Conservation (phyloP, 2,329 filamentous ascomycete genomes). For the Stagonosporopsis tanaceti region DNA sequence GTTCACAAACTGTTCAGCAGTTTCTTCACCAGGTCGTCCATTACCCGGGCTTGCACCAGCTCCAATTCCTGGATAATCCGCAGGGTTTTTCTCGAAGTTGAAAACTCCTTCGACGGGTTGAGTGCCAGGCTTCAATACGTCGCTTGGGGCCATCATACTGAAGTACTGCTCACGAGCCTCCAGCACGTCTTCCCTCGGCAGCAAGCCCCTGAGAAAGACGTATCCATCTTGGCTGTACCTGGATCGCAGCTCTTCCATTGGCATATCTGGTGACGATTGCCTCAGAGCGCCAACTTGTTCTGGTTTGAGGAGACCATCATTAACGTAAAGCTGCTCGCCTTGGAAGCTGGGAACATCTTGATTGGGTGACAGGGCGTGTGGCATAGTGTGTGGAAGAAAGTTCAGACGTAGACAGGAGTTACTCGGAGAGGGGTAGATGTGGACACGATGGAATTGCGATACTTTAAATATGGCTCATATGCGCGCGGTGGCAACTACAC, state of each 20-base stretch:
- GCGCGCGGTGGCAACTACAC: neutral
- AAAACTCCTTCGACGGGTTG: conserved; percentile 64
- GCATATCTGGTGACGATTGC: conserved; percentile 54
- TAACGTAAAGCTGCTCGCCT: conserved; percentile 51
- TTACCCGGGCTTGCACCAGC: conserved; percentile 58
- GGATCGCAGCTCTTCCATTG: conserved; percentile 58
- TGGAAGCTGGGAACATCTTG: conserved; percentile 34
- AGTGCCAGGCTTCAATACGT: conserved; percentile 63
- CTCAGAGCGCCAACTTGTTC: conserved; percentile 54
- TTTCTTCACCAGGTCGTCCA: conserved; percentile 53
- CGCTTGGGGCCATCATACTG: conserved; percentile 61
- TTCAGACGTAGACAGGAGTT: neutral
- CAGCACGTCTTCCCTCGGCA: conserved; percentile 63
- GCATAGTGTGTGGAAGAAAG: conserved; percentile 32
- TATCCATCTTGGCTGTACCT: conserved; percentile 62
- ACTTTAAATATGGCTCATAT: neutral
- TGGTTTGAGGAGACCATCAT: conserved; percentile 57
- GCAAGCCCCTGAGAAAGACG: conserved; percentile 62
- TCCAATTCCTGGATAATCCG: conserved; percentile 63
- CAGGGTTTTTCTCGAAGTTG: conserved; percentile 52
- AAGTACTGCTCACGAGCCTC: conserved; percentile 63
- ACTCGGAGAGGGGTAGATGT: no score
- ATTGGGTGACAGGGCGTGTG: conserved; percentile 42
- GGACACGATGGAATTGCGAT: neutral
- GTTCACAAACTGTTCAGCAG: conserved; percentile 57